A percentile compares a stretch with the other conserved stretches of the same genome.
Conservation (phyloP, 257 asterid species). For the Gardenia jasminoides region DNA sequence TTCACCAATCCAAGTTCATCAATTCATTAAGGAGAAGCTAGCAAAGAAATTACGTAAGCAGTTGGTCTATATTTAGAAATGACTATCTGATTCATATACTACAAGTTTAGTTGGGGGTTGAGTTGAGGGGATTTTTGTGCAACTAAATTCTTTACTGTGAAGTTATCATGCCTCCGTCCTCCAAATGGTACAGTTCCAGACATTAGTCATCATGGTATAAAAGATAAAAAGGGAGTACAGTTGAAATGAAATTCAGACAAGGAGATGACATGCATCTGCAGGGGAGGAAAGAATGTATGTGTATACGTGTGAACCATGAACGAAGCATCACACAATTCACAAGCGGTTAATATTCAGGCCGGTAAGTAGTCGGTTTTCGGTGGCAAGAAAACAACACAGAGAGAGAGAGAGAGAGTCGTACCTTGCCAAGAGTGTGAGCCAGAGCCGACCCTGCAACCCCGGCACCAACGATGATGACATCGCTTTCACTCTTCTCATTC, state of each 20-base stretch:
- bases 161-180: no score
- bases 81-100: background rate
- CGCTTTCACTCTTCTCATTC: constrained; percentile 31
- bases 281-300: no score
- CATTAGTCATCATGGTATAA: no score
- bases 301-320: background rate
- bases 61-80: background rate
- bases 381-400: background rate
- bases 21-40: no score
- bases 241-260: no score
- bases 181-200: no score
- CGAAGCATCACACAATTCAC: background rate
- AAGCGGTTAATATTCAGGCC: no score
- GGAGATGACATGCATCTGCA: background rate
- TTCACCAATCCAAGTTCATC: background rate
- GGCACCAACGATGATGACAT: constrained; percentile 68
- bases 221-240: no score
- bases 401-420: background rate
- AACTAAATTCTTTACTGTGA: no score
- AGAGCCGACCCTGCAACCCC: constrained; percentile 78
- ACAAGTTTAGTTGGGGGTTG: no score
- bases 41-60: background rate
- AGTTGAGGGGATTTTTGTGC: no score
- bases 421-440: constrained; percentile 78
- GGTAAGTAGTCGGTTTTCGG: background rate